phyloP scores from a whole-genome alignment of 2,329 filamentous ascomycete species.

The Ceratocystis eucalypticola region DNA sequence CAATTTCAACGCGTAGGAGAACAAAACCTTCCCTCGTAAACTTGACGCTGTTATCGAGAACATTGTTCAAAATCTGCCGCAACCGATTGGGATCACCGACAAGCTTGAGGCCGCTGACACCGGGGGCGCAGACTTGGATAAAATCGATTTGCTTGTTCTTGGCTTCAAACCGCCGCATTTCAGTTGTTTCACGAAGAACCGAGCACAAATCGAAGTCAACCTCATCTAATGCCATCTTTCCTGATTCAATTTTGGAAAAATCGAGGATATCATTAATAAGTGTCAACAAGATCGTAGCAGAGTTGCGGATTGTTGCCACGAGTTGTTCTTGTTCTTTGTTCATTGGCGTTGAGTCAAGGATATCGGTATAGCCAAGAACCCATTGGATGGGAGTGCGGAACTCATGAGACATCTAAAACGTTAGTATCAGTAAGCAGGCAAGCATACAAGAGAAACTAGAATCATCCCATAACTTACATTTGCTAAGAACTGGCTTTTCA shows the following conservation, averaged over 20 bases:
- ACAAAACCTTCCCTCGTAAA: constrained; percentile 58
- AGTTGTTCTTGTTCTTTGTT: constrained; percentile 60
- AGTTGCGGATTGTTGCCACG: constrained; percentile 65
- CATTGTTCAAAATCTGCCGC: constrained; percentile 69
- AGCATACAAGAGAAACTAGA: background rate
- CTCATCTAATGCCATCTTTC: constrained; percentile 63
- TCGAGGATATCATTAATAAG: constrained; percentile 88
- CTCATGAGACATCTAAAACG: constrained; percentile 57
- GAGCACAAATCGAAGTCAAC: constrained; percentile 65
- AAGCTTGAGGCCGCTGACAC: constrained; percentile 50
- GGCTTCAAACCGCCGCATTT: constrained; percentile 79
- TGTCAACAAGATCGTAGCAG: constrained; percentile 66
- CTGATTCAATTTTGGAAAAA: constrained; percentile 75
- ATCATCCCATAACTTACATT: constrained; percentile 32
- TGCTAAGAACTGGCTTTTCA: constrained; percentile 68
- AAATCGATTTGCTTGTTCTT: constrained; percentile 66
- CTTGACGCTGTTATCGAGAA: constrained; percentile 65
- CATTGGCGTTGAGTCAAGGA: constrained; percentile 54
- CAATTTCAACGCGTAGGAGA: constrained; percentile 49
- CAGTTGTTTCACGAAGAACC: constrained; percentile 64
- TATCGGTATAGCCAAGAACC: constrained; percentile 66
- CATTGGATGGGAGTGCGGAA: constrained; percentile 68
- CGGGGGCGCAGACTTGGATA: constrained; percentile 47
- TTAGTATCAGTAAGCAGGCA: background rate
- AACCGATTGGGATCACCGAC: constrained; percentile 76